phyloP scores from a whole-genome alignment of 148 eudicot species.

The Spergularia bocconei region DNA sequence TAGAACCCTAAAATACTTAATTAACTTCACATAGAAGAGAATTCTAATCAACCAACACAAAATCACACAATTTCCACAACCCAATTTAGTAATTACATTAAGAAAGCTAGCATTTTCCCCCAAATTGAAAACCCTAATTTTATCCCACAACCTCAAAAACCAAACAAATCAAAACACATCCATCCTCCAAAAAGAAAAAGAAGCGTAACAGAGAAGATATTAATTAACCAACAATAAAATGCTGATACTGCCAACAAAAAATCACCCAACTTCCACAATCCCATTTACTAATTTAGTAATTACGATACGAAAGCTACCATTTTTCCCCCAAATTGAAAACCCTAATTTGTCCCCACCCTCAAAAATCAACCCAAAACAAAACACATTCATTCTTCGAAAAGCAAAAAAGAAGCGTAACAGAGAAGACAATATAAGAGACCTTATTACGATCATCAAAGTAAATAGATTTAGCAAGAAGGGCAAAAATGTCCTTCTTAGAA shows the following conservation, averaged over 20 bases:
- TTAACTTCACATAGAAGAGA: background rate
- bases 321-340: background rate
- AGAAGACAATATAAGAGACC: conserved; percentile 32
- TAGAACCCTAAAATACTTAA: background rate
- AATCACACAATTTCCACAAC: background rate
- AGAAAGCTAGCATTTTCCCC: background rate
- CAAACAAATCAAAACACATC: background rate
- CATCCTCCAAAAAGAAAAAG: too few relatives aligned
- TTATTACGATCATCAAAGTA: conserved; percentile 61
- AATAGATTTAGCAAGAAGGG: conserved; percentile 56
- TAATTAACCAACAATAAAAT: too few relatives aligned
- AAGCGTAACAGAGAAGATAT: too few relatives aligned
- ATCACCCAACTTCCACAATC: too few relatives aligned
- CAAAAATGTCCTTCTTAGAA: conserved; percentile 66
- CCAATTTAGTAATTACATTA: background rate
- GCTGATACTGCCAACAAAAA: background rate
- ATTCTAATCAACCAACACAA: background rate
- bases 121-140: background rate
- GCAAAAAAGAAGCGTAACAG: background rate
- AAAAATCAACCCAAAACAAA: background rate
- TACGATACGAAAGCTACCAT: background rate
- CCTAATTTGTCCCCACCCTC: background rate
- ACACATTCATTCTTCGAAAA: background rate
- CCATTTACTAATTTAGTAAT: background rate
- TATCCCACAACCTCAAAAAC: background rate